Evolutionary conservation across 106 monocot genomes (phyloP).

Genomic region (Dioscorea zingiberensis): DNA sequence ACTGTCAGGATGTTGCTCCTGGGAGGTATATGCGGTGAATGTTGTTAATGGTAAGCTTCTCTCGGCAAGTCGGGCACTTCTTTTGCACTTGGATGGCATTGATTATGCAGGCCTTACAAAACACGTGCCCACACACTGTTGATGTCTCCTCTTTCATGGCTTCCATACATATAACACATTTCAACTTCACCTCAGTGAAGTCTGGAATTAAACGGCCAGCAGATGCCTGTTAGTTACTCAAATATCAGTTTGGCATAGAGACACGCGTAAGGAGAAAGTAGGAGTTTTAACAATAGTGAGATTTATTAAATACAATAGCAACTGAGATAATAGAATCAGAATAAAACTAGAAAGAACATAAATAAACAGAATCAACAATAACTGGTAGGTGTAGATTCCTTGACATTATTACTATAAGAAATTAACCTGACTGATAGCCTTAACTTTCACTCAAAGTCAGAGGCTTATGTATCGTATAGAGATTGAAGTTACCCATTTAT

Average conservation of each 20-base stretch:
- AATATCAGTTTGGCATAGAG: not conserved
- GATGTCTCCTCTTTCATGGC: conserved; percentile 26
- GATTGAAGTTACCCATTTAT: too few relatives aligned
- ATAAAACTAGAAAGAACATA: too few relatives aligned
- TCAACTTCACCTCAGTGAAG: conserved; percentile 13
- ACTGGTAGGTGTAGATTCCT: too few relatives aligned
- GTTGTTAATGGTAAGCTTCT: conserved; percentile 11
- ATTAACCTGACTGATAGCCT: too few relatives aligned
- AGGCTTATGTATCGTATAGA: too few relatives aligned
- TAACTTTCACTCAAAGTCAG: too few relatives aligned
- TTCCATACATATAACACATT: conserved; percentile 25
- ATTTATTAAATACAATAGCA: too few relatives aligned
- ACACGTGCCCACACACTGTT: conserved; percentile 17
- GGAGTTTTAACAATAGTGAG: too few relatives aligned
- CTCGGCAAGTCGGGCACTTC: conserved; percentile 19
- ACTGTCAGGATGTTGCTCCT: conserved; percentile 8
- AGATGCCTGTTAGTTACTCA: conserved; percentile 1
- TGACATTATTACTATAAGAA: too few relatives aligned
- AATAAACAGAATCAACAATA: too few relatives aligned
- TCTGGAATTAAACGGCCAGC: not conserved
- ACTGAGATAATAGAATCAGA: too few relatives aligned
- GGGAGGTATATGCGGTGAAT: conserved; percentile 25
- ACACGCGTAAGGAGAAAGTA: too few relatives aligned
- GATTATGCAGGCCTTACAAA: conserved; percentile 17
- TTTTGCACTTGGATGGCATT: conserved; percentile 5